These are phyloP conservation scores for Roridomyces roridus DNA, from an alignment of 768 basidiomycete species.

Conservation along the genomic window DNA sequence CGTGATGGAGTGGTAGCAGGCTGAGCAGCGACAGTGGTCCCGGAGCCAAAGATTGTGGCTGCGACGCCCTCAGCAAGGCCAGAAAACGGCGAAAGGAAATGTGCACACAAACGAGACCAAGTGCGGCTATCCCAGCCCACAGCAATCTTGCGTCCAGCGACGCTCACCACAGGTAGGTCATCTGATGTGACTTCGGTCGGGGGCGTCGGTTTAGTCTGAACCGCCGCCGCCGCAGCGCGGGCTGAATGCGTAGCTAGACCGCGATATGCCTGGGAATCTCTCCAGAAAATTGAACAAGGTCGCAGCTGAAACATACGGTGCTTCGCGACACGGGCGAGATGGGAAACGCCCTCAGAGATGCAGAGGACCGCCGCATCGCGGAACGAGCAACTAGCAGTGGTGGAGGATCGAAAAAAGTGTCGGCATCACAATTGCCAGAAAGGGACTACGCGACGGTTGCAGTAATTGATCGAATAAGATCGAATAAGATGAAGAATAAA, in stretches of 20 bases:
- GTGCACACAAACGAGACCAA: constrained; percentile 82
- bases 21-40: constrained; percentile 90
- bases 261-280: neutral
- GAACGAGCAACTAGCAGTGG: neutral
- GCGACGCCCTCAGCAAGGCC: constrained; percentile 4
- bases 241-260: constrained; percentile 16
- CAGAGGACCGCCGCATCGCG: constrained; percentile 7
- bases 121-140: constrained; percentile 75
- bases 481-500: constrained; percentile 3
- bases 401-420: neutral
- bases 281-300: neutral
- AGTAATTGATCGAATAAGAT: too few species aligned
- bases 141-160: constrained; percentile 65
- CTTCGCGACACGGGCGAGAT: neutral
- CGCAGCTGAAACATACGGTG: neutral
- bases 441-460: too few species aligned
- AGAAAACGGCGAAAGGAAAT: neutral
- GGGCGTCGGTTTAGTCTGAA: neutral
- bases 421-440: neutral
- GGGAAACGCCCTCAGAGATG: neutral
- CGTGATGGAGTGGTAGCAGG: constrained; percentile 86
- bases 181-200: constrained; percentile 36
- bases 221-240: constrained; percentile 13
- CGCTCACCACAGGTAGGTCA: constrained; percentile 58
- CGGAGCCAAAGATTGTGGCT: constrained; percentile 93